Conservation (phyloP, 1,284 basidiomycete genomes). For the Microbotryum violaceum region DNA sequence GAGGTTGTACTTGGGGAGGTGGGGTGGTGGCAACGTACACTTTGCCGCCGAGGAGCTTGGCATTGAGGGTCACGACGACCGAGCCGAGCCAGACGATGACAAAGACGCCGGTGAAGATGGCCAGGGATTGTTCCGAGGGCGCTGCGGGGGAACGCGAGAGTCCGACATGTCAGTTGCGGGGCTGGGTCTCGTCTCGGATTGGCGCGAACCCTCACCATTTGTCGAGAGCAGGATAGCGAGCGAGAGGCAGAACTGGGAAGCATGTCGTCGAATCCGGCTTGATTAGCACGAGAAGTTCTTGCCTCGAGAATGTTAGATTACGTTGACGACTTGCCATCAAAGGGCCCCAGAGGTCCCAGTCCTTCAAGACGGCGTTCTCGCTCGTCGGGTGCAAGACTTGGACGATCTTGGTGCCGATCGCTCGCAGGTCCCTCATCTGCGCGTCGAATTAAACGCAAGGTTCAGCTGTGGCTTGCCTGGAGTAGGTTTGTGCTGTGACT, state of each 20-base stretch:
- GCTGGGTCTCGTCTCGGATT: not conserved
- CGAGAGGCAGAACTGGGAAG: conserved; percentile 55
- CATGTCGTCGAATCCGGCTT: not conserved
- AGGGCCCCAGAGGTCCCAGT: conserved; percentile 96
- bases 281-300: no score
- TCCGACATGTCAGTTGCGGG: not conserved
- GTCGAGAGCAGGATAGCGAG: conserved; percentile 81
- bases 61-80: conserved; percentile 81
- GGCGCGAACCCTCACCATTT: conserved; percentile 53
- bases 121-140: conserved; percentile 68
- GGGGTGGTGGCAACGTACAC: conserved; percentile 54
- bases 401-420: conserved; percentile 82
- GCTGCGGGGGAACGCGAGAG: conserved; percentile 47
- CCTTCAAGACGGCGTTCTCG: conserved; percentile 58
- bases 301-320: no score
- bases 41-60: conserved; percentile 89
- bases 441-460: not conserved
- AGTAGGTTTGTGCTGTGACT: conserved; percentile 39
- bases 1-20: not conserved
- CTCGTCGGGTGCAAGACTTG: conserved; percentile 84
- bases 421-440: conserved; percentile 65
- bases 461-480: not conserved
- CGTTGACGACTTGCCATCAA: conserved; percentile 48
- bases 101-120: conserved; percentile 81
- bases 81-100: conserved; percentile 84